Percentiles rank a stretch among this genome's conserved stretches.
Evolutionary conservation across 257 asterid genomes (phyloP).

Genomic region (Nicotiana sylvestris): DNA sequence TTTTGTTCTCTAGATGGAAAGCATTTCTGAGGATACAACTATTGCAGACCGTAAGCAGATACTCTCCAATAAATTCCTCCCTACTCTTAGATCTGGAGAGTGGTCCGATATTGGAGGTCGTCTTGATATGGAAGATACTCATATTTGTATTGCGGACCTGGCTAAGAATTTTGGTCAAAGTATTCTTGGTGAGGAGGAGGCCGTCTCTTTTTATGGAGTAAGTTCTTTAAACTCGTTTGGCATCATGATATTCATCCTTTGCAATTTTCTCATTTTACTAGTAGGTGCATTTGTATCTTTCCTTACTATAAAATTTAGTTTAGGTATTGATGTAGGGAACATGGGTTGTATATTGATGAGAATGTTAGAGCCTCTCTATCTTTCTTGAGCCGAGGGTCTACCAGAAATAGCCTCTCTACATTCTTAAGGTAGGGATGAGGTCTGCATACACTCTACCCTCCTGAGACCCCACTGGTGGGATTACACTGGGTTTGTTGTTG

Average conservation of each 20-base stretch:
- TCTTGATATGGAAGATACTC: conserved; percentile 80
- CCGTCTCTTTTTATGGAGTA: conserved; percentile 90
- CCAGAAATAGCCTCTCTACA: too few relatives aligned
- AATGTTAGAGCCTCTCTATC: neutral
- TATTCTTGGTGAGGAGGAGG: conserved; percentile 58
- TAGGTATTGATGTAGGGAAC: neutral
- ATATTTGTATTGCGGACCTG: conserved; percentile 69
- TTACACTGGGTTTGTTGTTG: too few relatives aligned
- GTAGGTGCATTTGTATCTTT: neutral
- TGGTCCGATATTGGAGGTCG: conserved; percentile 85
- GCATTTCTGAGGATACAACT: conserved; percentile 60
- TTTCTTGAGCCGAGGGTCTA: too few relatives aligned
- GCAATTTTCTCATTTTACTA: neutral
- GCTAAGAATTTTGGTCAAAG: conserved; percentile 51
- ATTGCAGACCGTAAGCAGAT: conserved; percentile 35
- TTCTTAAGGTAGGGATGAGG: too few relatives aligned
- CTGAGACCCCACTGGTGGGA: too few relatives aligned
- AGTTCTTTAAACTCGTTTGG: conserved; percentile 40
- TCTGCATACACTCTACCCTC: too few relatives aligned
- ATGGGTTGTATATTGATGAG: too few relatives aligned
- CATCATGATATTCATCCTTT: neutral
- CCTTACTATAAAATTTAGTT: neutral
- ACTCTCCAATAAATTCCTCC: conserved; percentile 44
- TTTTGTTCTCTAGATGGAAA: conserved; percentile 54
- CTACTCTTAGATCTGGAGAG: conserved; percentile 70